Conservation (phyloP, 2,329 filamentous ascomycete species). For the Hirsutella minnesotensis region DNA sequence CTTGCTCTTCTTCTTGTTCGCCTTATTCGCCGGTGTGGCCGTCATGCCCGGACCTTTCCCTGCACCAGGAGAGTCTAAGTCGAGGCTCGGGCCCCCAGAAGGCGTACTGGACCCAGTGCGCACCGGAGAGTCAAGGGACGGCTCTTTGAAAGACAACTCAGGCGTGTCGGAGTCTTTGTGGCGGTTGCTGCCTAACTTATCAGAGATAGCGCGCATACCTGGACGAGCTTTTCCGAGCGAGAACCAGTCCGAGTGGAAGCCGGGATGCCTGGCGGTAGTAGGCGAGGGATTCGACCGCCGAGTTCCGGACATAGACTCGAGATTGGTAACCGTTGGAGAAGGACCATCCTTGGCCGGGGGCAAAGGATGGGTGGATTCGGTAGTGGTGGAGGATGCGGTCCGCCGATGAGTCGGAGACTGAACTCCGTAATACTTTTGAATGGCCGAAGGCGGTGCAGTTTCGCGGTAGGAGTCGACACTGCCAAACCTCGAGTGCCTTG, state of each 20-base stretch:
- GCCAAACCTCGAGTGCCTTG: slow-evolving; percentile 65
- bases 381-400: slow-evolving; percentile 48
- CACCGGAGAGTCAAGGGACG: slow-evolving; percentile 50
- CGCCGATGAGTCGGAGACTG: slow-evolving; percentile 38
- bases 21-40: slow-evolving; percentile 34
- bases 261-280: slow-evolving; percentile 28
- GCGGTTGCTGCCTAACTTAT: slow-evolving; percentile 50
- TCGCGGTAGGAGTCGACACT: slow-evolving; percentile 68
- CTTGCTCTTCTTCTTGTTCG: slow-evolving; percentile 62
- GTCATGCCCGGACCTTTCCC: slow-evolving; percentile 42
- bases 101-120: slow-evolving; percentile 66
- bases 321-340: slow-evolving; percentile 47
- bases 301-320: slow-evolving; percentile 36
- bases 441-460: slow-evolving; percentile 44
- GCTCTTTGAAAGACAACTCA: slow-evolving; percentile 39
- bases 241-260: slow-evolving; percentile 45
- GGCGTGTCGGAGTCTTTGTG: slow-evolving; percentile 36
- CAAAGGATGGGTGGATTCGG: slow-evolving; percentile 38
- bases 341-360: slow-evolving; percentile 41
- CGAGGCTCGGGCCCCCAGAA: slow-evolving; percentile 57
- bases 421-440: slow-evolving; percentile 59
- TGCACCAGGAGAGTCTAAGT: slow-evolving; percentile 62
- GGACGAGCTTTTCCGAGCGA: slow-evolving; percentile 39
- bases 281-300: slow-evolving; percentile 28
- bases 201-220: slow-evolving; percentile 77